Evolutionary conservation across 208 protist genomes (phyloP), one percentile per base, ranked within the genome.

Genomic region (Borovskyia barvae): DNA sequence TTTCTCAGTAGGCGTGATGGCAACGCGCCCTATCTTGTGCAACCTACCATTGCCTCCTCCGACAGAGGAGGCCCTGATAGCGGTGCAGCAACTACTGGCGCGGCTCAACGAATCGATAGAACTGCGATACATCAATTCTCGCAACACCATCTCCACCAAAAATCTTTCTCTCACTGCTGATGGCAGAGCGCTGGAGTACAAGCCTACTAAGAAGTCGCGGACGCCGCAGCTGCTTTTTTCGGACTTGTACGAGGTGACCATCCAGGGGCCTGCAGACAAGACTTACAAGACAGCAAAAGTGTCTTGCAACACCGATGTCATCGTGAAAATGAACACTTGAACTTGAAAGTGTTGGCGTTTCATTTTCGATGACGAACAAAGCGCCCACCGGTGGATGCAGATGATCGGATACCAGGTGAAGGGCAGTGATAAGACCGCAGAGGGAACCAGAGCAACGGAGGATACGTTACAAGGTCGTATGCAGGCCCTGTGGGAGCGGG

Each of bases 231-330:
- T 88, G 14, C 59, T 85, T 22, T 84, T 88, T 56, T 32, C 59
- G 14, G 77, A 88, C 50, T 40, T 85, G 33, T 67, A 65, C 51
- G 74, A 85, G 35, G 76, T 82, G 25, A 65, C 47, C n/a, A 68
- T 56, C 32, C 48, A 79, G 33, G 74, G 79, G 32, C n/a, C 36
- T 0, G 61, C 49, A 17, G 71, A 66, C 41, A 77, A 83, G 56
- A 19, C 70, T 14, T 87, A 87, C 69, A 46, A 50, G 11, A 75
- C 69, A 37, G 50, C 69, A 0, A 40, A 53, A 6, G 61, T 80
- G 15, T 53, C 80, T 63, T 56, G 62, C 25, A 35, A n/a, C 7
- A 59, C 71, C 22, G 60, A 73, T n/a, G 56, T 72, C n/a, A 58
- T 87, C 17, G 50, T 87, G 12, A 76, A 77, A 40, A 48, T 87